Evolutionary conservation across 169 alveolate species (phyloP), one percentile per base, ranked within the genome.

Genomic region (Cryptosporidium tyzzeri): DNA sequence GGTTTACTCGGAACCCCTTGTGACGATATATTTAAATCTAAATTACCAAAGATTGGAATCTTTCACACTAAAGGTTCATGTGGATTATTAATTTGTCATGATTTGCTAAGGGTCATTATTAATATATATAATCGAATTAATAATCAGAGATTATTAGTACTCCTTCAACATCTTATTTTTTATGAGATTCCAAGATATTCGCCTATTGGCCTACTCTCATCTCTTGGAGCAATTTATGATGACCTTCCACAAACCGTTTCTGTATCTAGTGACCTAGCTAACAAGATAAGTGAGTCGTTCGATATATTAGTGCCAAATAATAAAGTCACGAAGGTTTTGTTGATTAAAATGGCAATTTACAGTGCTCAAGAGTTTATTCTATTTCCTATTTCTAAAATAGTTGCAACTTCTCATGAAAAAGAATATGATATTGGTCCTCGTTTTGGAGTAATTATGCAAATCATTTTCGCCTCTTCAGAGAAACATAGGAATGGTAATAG

Each of bases 131-230:
- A 37, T 45, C 45, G 68, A 21, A 48, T 80, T 23, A 65, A 41
- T 59, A 45, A 80, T 48, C 69, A 80, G 26, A 48, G 65, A 50
- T 8, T 80, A 62, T 33, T 59, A 1, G 89, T 62, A 14, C 65
- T 31, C 29, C 37, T 80, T 21, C 35, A 80, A 2, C 37, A 65
- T 62, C 75, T 80, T 18, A 23, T 80, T 29, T 62, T 80, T 62
- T 80, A 58, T 37, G 89, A 80, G 37, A 41, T 65, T 18, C 89
- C 89, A 23, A 80, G 37, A 62, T 80, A 80, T 45, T 59, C 89
- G 8, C 89, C 89, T 1, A 65, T 80, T 8, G 89, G 89, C 16
- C n/a, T 80, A 23, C 68, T 80, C 29, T 37, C 65, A 10, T 80
- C 89, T 26, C 55, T 80, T 10, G 73, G 80, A 23, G 41, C 59